Evolutionary conservation across 139 green algal genomes (phyloP).

Genomic region (Closterium sp.): DNA sequence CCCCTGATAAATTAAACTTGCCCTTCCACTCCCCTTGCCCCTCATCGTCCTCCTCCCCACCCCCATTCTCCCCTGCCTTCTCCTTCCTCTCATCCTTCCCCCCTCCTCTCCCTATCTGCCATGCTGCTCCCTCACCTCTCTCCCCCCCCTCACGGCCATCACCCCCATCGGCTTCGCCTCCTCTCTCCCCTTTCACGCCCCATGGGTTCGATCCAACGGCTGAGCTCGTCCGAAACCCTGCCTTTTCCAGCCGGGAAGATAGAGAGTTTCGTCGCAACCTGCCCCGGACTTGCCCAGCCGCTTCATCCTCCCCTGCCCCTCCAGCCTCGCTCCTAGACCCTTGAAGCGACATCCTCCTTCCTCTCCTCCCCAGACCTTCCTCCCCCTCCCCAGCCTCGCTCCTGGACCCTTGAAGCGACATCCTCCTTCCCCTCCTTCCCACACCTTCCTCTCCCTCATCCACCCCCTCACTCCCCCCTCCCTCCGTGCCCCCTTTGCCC

Average conservation of each 20-base stretch:
- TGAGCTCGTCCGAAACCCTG: background rate
- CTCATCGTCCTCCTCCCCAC: too few species aligned
- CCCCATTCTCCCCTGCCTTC: too few species aligned
- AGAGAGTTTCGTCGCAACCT: background rate
- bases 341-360: background rate
- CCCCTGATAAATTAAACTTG: background rate
- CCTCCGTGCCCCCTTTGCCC: background rate
- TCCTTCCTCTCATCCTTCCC: background rate
- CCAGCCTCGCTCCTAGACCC: background rate
- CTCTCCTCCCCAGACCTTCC: background rate
- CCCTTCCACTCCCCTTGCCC: background rate
- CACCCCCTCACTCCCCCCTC: background rate
- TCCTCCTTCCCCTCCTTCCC: background rate
- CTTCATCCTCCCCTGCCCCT: background rate
- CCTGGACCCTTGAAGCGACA: background rate
- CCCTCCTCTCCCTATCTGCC: background rate
- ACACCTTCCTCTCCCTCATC: background rate
- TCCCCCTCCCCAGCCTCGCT: background rate
- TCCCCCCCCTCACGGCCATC: background rate
- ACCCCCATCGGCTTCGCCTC: background rate
- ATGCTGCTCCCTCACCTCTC: background rate
- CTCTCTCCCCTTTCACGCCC: background rate
- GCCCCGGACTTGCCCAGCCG: background rate
- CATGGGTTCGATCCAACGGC: background rate
- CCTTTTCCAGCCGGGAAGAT: background rate